Evolutionary conservation across 805 yeast genomes (phyloP), one percentile per base, ranked within the genome.

Genomic region (Lipomyces oligophaga): DNA sequence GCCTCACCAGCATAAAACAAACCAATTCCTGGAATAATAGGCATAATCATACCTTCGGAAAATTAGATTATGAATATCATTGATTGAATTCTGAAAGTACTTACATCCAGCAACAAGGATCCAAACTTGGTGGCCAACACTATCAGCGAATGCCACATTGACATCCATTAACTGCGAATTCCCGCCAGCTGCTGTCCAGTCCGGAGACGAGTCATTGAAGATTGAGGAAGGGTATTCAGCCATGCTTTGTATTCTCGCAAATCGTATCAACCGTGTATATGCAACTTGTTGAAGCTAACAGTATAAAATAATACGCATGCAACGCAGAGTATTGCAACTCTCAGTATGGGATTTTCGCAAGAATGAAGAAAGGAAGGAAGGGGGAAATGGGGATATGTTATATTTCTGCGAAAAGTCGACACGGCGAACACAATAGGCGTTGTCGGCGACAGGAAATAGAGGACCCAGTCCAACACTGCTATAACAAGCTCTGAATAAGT

Each of bases 11-110:
- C 86, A 69, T 90, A 90, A 52, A 90, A 72, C 41, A 93, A 68
- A 52, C 97, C 98, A 43, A 93, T 81, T 53, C 98, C 98, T 25
- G 97, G 97, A 59, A 88, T 77, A 97, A 90, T 93, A 59, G 90
- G 79, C 88, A 94, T 89, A 50, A 90, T 97, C 46, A 93, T 72
- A 16, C 32, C 56, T 47, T 18, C 34, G 32, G 11, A 45, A 25
- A 13, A 18, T 10, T 11, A 21, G 38, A 10, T 10, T 19, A 19
- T 34, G 16, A 15, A 24, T 30, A 19, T 21, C 11, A 5, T 16
- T n/a, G 13, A 7, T 5, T 7, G 13, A 18, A 20, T 2, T 4
- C 37, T 10, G 26, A 16, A 15, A 6, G 10, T 4, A 43, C 45
- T 13, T 31, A 49, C 54, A 40, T 13, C 37, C 48, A 7, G 56